Evolutionary conservation across 1,139 yeast species (phyloP).

Genomic region (Geotrichum reessii): DNA sequence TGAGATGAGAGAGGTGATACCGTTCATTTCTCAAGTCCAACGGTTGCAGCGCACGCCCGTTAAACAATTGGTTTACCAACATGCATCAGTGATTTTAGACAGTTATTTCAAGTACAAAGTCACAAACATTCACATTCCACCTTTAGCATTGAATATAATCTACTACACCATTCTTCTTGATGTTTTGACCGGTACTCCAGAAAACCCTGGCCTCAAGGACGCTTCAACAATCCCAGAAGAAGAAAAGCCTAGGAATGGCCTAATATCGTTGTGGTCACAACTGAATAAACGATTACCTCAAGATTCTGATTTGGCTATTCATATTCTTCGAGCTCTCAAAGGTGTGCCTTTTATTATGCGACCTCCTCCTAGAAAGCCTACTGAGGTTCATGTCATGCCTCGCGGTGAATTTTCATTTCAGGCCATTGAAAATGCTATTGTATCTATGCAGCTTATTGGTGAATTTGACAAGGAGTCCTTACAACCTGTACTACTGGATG

Average conservation of each 20-base stretch:
- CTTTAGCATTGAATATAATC: slow-evolving; percentile 15
- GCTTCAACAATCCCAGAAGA: slow-evolving; percentile 17
- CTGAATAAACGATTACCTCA: slow-evolving; percentile 18
- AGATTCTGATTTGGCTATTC: slow-evolving; percentile 14
- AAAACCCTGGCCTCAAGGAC: slow-evolving; percentile 16
- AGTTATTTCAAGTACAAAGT: slow-evolving; percentile 15
- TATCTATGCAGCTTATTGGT: slow-evolving; percentile 29
- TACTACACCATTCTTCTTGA: slow-evolving; percentile 19
- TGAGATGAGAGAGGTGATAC: slow-evolving; percentile 14
- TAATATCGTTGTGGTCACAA: slow-evolving; percentile 19
- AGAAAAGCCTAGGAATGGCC: slow-evolving; percentile 20
- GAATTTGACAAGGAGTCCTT: slow-evolving; percentile 46
- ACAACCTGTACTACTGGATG: slow-evolving; percentile 39
- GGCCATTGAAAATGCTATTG: slow-evolving; percentile 16
- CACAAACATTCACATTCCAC: slow-evolving; percentile 12
- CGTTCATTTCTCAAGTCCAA: slow-evolving; percentile 17
- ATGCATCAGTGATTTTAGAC: slow-evolving; percentile 11
- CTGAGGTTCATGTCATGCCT: slow-evolving; percentile 20
- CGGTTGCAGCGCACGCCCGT: slow-evolving; percentile 16
- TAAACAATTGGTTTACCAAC: slow-evolving; percentile 14
- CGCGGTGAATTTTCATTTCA: slow-evolving; percentile 20
- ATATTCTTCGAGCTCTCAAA: slow-evolving; percentile 18
- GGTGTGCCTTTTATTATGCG: slow-evolving; percentile 23
- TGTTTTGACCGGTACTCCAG: slow-evolving; percentile 23
- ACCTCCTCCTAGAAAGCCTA: slow-evolving; percentile 22